Evolutionary conservation across 352 stramenopile species (phyloP).

Genomic region (Peronospora belbahrii): DNA sequence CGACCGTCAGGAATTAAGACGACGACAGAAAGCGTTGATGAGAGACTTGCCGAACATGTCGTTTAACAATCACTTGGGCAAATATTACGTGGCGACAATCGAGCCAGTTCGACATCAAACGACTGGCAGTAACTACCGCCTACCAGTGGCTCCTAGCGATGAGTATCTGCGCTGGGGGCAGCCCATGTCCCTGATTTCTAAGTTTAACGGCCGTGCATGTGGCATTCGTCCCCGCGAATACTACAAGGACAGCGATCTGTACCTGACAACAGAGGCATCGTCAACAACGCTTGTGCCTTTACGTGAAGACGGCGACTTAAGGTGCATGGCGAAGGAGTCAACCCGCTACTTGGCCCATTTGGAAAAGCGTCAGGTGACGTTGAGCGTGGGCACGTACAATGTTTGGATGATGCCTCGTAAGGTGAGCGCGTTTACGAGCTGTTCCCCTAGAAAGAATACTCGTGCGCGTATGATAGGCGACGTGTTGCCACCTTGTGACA

Average conservation of each 20-base stretch:
- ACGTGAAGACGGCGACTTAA: constrained; percentile 54
- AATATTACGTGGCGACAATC: constrained; percentile 54
- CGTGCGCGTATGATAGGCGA: constrained; percentile 63
- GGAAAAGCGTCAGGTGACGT: constrained; percentile 42
- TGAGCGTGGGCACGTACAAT: constrained; percentile 71
- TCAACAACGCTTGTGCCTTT: constrained; percentile 56
- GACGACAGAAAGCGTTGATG: constrained; percentile 41
- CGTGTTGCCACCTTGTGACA: constrained; percentile 51
- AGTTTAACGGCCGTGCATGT: constrained; percentile 45
- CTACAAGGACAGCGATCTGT: constrained; percentile 69
- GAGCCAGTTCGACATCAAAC: constrained; percentile 33
- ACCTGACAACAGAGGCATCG: constrained; percentile 58
- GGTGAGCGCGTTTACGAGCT: constrained; percentile 59
- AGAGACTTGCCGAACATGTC: constrained; percentile 76
- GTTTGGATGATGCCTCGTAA: constrained; percentile 82
- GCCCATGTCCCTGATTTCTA: constrained; percentile 50
- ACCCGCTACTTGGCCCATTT: constrained; percentile 52
- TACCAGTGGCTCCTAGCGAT: constrained; percentile 22
- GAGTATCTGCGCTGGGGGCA: constrained; percentile 55
- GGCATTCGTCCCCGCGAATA: constrained; percentile 63
- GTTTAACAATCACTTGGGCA: constrained; percentile 42
- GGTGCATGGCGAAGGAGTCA: constrained; percentile 64
- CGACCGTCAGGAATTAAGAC: constrained; percentile 42
- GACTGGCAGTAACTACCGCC: constrained; percentile 23
- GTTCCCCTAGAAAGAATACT: constrained; percentile 72